Percentiles rank a stretch among this genome's conserved stretches.
These are phyloP conservation scores for Chaetomidium leptoderma DNA, from an alignment of 495 filamentous ascomycete species.

Conservation along the genomic window DNA sequence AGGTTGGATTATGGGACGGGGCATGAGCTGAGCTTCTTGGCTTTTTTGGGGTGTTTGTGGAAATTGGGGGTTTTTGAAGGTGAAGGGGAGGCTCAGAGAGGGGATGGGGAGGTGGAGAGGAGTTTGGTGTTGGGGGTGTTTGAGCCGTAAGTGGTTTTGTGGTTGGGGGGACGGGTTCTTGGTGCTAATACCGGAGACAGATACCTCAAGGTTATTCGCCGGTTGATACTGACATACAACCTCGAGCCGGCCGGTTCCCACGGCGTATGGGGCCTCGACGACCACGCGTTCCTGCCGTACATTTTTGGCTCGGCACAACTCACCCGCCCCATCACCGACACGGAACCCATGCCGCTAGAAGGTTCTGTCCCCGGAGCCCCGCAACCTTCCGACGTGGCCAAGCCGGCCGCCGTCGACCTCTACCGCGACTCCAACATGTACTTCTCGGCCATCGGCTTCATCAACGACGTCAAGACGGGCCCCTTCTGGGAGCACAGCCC, in stretches of 20 bases:
- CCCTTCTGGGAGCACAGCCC: slow-evolving; percentile 99
- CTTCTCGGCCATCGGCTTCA: slow-evolving; percentile 97
- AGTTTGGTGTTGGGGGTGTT: slow-evolving; percentile 75
- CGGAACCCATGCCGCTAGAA: slow-evolving; percentile 62
- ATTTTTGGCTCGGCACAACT: slow-evolving; percentile 91
- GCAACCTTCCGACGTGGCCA: slow-evolving; percentile 63
- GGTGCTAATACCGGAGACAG: slow-evolving; percentile 36
- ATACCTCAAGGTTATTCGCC: slow-evolving; percentile 77
- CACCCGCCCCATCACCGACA: slow-evolving; percentile 64
- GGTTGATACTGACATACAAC: slow-evolving; percentile 84
- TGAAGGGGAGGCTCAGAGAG: background rate
- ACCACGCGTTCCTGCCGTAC: slow-evolving; percentile 96
- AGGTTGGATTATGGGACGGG: slow-evolving; percentile 94
- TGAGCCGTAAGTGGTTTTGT: slow-evolving; percentile 60
- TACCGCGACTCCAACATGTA: slow-evolving; percentile 80
- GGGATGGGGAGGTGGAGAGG: slow-evolving; percentile 52
- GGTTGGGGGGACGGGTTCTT: background rate
- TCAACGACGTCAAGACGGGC: slow-evolving; percentile 94
- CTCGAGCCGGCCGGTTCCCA: slow-evolving; percentile 95
- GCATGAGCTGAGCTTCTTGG: slow-evolving; percentile 90
- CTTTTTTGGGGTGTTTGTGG: slow-evolving; percentile 87
- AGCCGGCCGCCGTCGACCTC: slow-evolving; percentile 58
- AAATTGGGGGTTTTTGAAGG: slow-evolving; percentile 72
- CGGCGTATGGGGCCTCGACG: slow-evolving; percentile 94
- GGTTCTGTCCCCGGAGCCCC: slow-evolving; percentile 71